Evolutionary conservation across 2,329 filamentous ascomycete genomes (phyloP).

Genomic region (Ustulina deusta): DNA sequence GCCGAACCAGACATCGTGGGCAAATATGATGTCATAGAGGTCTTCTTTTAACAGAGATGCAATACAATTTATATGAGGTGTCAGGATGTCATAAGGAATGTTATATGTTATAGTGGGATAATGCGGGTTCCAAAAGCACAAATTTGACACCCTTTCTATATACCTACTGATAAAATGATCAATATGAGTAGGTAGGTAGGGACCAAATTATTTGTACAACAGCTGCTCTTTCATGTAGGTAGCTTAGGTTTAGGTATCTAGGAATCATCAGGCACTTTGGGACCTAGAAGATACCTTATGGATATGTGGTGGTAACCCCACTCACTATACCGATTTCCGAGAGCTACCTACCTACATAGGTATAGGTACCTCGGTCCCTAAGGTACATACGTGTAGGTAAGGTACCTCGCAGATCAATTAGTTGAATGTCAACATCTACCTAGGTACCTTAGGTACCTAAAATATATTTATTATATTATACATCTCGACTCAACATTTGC

Average conservation of each 20-base stretch:
- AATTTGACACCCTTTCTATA: too few species aligned
- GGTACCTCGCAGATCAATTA: too few species aligned
- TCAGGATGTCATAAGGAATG: not conserved
- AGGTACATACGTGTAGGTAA: too few species aligned
- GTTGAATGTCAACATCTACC: too few species aligned
- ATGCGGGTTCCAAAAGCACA: not conserved
- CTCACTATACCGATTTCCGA: not conserved
- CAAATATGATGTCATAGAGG: conserved; percentile 27
- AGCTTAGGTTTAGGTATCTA: not conserved
- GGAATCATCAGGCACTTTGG: too few species aligned
- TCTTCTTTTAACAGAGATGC: not conserved
- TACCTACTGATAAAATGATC: too few species aligned
- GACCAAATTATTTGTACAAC: not conserved
- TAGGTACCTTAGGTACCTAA: not conserved
- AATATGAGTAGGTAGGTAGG: too few species aligned
- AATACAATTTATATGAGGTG: not conserved
- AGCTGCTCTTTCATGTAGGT: not conserved
- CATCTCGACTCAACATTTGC: not conserved
- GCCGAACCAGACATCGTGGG: not conserved
- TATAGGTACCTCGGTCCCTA: too few species aligned
- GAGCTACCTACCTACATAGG: too few species aligned
- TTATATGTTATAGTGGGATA: not conserved
- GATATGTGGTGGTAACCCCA: not conserved
- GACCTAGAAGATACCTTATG: too few species aligned
- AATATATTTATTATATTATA: too few species aligned